Evolutionary conservation across 768 basidiomycete genomes (phyloP).

Genomic region (Exidia glandulosa): DNA sequence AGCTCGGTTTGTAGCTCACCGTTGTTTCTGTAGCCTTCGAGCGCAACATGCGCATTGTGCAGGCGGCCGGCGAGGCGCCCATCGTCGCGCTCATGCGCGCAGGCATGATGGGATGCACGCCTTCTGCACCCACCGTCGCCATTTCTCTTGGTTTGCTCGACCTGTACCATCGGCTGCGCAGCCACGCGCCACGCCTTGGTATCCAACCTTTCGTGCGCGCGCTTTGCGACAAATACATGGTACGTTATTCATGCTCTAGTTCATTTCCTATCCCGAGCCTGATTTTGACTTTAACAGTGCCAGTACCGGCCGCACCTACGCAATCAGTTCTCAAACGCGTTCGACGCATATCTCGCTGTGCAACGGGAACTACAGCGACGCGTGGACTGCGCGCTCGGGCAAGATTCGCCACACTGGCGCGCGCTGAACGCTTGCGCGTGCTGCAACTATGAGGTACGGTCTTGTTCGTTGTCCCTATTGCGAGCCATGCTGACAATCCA

Average conservation of each 20-base stretch:
- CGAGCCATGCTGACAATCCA: neutral
- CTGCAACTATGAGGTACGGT: conserved; percentile 1
- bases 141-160: neutral
- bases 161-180: neutral
- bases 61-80: neutral
- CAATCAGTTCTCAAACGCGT: conserved; percentile 4
- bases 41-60: too few relatives aligned
- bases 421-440: conserved; percentile 5
- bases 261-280: neutral
- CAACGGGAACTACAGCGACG: neutral
- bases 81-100: neutral
- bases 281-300: neutral
- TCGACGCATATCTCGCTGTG: conserved; percentile 6
- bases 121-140: neutral
- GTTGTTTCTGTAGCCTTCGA: neutral
- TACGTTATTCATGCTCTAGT: too few relatives aligned
- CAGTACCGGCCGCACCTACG: neutral
- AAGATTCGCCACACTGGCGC: conserved; percentile 6
- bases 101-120: neutral
- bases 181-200: neutral
- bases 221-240: neutral
- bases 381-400: conserved; percentile 5
- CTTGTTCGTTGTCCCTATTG: neutral
- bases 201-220: neutral
- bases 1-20: too few relatives aligned